Base-by-base conservation (phyloP, 495 filamentous ascomycete genomes). In the Tuber umbilicatum region DNA sequence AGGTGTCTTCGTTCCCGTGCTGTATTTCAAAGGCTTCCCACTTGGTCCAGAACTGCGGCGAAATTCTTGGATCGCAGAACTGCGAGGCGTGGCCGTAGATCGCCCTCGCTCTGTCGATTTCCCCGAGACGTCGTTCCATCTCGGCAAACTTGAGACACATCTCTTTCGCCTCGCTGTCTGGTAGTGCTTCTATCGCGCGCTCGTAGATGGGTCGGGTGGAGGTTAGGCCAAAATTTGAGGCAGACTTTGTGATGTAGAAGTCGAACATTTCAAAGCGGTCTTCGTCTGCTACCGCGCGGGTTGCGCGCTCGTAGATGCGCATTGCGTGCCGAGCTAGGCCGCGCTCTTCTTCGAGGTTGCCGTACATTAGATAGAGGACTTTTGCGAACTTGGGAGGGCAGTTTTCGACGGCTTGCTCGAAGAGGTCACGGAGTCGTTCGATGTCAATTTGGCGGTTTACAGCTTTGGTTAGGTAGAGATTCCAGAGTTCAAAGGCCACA, bases 131-230 rank as follows among this genome's bases (percentile, higher is more conserved):
- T 79, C 96, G 89, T 86, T 99, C 95, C 96, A 98, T 98, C 83
- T 99, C 95, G 14, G 95, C 96, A 77, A 97, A 99, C 82, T 97
- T 98, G 81, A 98, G 89, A 84, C 96, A 98, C 96, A 98, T 99
- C 78, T 96, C 92, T 81, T 92, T 91, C 7, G 95, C 95, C 85
- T 98, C 95, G 80, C 89, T 90, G 83, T 99, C 96, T 0, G 96
- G 95, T 40, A 99, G 86, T 38, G 94, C 91, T 7, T 91, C 90
- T 72, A 99, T 96, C 31, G 94, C 94, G 68, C 93, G 90, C 84
- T 98, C 95, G 85, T 99, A 99, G 83, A 99, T 98, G 1, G 93
- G 90, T 47, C 95, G 87, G n/a, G 95, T 97, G 10, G 95, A 98
- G 2, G 95, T 92, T 37, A 99, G 87, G 10, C 95, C 95, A 77